Evolutionary conservation across 306 rosid genomes (phyloP).

Genomic region (Rosa rugosa): DNA sequence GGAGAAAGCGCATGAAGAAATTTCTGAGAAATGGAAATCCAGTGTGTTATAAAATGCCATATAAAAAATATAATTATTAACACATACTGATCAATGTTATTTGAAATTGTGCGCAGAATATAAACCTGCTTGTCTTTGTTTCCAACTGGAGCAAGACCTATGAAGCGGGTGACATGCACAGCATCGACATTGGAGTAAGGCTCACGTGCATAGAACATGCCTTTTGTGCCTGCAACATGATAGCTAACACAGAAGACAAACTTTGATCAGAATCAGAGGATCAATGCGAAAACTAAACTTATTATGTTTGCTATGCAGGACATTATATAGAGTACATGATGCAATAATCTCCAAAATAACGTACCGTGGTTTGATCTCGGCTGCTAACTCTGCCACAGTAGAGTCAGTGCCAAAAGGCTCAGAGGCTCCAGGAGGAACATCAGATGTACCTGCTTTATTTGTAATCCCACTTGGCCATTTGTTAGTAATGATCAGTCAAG

Average conservation of each 20-base stretch:
- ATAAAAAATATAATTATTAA: neutral
- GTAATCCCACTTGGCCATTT: slow-evolving; percentile 89
- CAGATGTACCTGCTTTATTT: slow-evolving; percentile 50
- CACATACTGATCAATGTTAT: neutral
- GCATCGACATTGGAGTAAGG: slow-evolving; percentile 86
- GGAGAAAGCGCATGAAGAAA: slow-evolving; percentile 98
- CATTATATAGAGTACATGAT: neutral
- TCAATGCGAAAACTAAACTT: neutral
- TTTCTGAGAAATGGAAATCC: slow-evolving; percentile 57
- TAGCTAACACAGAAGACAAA: slow-evolving; percentile 54
- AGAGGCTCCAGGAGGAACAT: slow-evolving; percentile 59
- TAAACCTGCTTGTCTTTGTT: slow-evolving; percentile 91
- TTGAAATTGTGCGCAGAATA: neutral
- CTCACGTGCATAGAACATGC: slow-evolving; percentile 81
- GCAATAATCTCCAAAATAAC: slow-evolving; percentile 22
- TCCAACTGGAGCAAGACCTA: slow-evolving; percentile 93
- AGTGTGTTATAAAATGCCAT: slow-evolving; percentile 24
- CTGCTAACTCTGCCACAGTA: slow-evolving; percentile 68
- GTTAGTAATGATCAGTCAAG: slow-evolving; percentile 70
- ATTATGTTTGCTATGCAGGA: neutral
- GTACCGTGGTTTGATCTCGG: slow-evolving; percentile 95
- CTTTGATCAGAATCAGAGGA: slow-evolving; percentile 25
- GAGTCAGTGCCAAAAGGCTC: slow-evolving; percentile 64
- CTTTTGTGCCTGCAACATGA: slow-evolving; percentile 90
- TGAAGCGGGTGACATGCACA: slow-evolving; percentile 88